Evolutionary conservation across 2,329 filamentous ascomycete genomes (phyloP).

Genomic region (Microdochium bolleyi): DNA sequence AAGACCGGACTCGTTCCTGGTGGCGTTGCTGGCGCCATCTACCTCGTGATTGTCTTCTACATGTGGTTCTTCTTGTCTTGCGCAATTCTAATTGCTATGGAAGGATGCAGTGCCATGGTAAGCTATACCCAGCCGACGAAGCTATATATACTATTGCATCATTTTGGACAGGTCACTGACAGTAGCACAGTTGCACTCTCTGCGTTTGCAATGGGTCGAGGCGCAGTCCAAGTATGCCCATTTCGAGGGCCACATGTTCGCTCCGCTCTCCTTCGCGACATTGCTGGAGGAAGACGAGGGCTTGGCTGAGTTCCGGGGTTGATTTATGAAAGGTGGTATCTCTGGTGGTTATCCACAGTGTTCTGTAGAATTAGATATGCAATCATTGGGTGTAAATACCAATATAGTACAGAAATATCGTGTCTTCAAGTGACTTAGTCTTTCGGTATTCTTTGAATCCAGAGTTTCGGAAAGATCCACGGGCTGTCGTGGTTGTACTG

Average conservation of each 20-base stretch:
- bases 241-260: constrained; percentile 68
- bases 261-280: constrained; percentile 68
- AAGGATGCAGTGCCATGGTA: constrained; percentile 71
- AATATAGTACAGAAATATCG: too few relatives aligned
- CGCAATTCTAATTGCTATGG: constrained; percentile 71
- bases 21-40: constrained; percentile 64
- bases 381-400: background rate
- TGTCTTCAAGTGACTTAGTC: too few relatives aligned
- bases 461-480: too few relatives aligned
- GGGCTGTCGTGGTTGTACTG: too few relatives aligned
- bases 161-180: constrained; percentile 6
- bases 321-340: background rate
- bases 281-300: constrained; percentile 62
- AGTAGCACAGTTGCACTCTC: constrained; percentile 49
- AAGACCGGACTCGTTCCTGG: constrained; percentile 62
- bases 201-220: constrained; percentile 77
- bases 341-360: background rate
- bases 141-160: background rate
- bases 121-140: constrained; percentile 3
- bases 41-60: constrained; percentile 75
- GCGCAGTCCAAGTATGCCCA: constrained; percentile 83
- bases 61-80: constrained; percentile 85
- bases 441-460: too few relatives aligned
- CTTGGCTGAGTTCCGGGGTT: constrained; percentile 26
- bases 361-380: background rate